A percentile compares a stretch with the other conserved stretches of the same genome.
Evolutionary conservation across 2,329 filamentous ascomycete species (phyloP).

Genomic region (Colletotrichum tropicicola): DNA sequence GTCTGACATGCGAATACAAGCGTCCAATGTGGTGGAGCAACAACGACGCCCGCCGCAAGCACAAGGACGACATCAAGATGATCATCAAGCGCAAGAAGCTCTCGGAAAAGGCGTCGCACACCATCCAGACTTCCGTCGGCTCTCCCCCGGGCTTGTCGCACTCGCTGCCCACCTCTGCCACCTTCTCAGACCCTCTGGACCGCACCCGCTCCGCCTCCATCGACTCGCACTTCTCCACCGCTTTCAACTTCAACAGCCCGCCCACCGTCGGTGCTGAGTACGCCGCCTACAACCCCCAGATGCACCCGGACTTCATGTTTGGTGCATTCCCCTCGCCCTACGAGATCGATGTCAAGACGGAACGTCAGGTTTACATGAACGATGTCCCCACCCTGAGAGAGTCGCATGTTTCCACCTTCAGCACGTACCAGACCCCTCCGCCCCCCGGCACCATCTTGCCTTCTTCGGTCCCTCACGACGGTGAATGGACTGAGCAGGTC

Average conservation of each 20-base stretch:
- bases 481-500: slow-evolving; percentile 77
- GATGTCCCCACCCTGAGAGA: slow-evolving; percentile 86
- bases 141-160: slow-evolving; percentile 83
- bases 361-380: slow-evolving; percentile 92
- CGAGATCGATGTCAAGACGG: slow-evolving; percentile 95
- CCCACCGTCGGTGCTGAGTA: slow-evolving; percentile 60
- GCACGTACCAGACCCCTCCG: slow-evolving; percentile 85
- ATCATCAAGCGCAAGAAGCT: slow-evolving; percentile 98
- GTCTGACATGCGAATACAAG: slow-evolving; percentile 94
- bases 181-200: slow-evolving; percentile 78
- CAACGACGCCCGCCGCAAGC: slow-evolving; percentile 81
- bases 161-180: slow-evolving; percentile 82
- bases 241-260: slow-evolving; percentile 77
- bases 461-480: slow-evolving; percentile 64
- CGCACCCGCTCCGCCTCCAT: slow-evolving; percentile 80
- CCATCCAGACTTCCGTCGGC: slow-evolving; percentile 64
- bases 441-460: slow-evolving; percentile 73
- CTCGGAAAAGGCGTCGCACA: slow-evolving; percentile 79
- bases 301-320: slow-evolving; percentile 69
- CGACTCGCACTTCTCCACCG: slow-evolving; percentile 79
- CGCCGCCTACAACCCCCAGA: slow-evolving; percentile 69
- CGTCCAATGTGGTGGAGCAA: slow-evolving; percentile 97
- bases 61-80: slow-evolving; percentile 96
- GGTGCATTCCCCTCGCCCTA: slow-evolving; percentile 75
- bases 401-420: slow-evolving; percentile 91